These are phyloP conservation scores for Colletotrichum graminicola DNA, from an alignment of 2,329 filamentous ascomycete species.

Conservation along the genomic window DNA sequence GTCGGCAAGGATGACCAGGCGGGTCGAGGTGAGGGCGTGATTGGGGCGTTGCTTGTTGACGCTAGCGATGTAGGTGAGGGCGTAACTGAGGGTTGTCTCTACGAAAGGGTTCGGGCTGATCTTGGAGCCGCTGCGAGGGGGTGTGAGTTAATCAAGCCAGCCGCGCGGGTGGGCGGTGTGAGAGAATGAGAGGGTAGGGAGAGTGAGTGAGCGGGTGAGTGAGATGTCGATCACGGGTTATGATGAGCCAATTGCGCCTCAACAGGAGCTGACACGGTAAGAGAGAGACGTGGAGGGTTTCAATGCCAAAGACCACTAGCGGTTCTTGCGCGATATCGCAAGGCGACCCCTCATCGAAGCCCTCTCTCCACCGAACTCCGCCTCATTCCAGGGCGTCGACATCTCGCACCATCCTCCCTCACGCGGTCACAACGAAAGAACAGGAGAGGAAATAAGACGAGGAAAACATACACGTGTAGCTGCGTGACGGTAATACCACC, in stretches of 20 bases:
- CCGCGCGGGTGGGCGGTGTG: not conserved
- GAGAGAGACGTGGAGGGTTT: not conserved
- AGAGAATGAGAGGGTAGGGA: not conserved
- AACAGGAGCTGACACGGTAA: not conserved
- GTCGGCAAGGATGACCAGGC: constrained; percentile 90
- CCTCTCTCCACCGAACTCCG: not conserved
- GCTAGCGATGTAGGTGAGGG: constrained; percentile 80
- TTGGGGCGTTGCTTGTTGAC: constrained; percentile 53
- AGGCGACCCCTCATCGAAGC: constrained; percentile 2
- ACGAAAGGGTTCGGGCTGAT: constrained; percentile 81
- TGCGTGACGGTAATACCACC: constrained; percentile 88
- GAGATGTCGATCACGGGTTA: not conserved
- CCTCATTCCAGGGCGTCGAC: not conserved
- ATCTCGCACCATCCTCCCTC: constrained; percentile 1
- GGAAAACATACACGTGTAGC: constrained; percentile 76
- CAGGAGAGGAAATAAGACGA: constrained; percentile 21
- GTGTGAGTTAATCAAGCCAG: constrained; percentile 14
- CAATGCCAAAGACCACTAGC: not conserved
- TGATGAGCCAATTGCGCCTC: not conserved
- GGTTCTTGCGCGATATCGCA: constrained; percentile 16
- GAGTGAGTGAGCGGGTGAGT: not conserved
- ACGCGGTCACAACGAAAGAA: not conserved
- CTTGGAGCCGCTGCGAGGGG: constrained; percentile 32
- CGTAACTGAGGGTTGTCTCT: constrained; percentile 90
- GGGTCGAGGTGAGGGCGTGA: constrained; percentile 73